phyloP scores from a whole-genome alignment of 768 basidiomycete genomes.

The Stropharia rugosoannulata region DNA sequence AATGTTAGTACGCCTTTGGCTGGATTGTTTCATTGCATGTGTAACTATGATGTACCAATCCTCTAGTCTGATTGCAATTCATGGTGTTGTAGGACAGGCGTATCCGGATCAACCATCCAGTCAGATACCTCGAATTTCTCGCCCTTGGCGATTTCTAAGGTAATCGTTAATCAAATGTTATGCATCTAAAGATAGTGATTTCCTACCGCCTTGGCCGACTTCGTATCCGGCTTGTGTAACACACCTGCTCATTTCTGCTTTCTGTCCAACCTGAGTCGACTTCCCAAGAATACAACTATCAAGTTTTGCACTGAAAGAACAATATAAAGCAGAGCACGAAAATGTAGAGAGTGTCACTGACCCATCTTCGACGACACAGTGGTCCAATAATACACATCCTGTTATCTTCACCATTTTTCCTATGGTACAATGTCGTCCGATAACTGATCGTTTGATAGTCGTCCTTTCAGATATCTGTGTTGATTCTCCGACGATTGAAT shows the following conservation, averaged over 20 bases:
- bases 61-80: conserved; percentile 8
- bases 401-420: conserved; percentile 82
- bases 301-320: conserved; percentile 58
- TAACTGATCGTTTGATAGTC: conserved; percentile 74
- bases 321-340: not conserved
- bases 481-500: conserved; percentile 80
- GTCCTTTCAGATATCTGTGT: conserved; percentile 81
- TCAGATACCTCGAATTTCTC: conserved; percentile 38
- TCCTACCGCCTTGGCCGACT: conserved; percentile 58
- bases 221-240: conserved; percentile 81
- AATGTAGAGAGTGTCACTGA: conserved; percentile 30
- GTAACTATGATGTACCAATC: not conserved
- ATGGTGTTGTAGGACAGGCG: conserved; percentile 9
- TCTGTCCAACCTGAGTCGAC: conserved; percentile 69
- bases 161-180: not conserved
- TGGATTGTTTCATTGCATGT: not conserved
- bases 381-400: conserved; percentile 84
- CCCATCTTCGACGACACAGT: conserved; percentile 89
- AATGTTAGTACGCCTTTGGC: not conserved
- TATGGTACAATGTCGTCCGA: conserved; percentile 82
- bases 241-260: conserved; percentile 66
- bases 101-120: conserved; percentile 32
- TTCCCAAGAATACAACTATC: conserved; percentile 77
- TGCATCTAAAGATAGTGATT: not conserved
- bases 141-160: conserved; percentile 49